Evolutionary conservation across 2,329 filamentous ascomycete species (phyloP).

Genomic region (Graphium sp.): DNA sequence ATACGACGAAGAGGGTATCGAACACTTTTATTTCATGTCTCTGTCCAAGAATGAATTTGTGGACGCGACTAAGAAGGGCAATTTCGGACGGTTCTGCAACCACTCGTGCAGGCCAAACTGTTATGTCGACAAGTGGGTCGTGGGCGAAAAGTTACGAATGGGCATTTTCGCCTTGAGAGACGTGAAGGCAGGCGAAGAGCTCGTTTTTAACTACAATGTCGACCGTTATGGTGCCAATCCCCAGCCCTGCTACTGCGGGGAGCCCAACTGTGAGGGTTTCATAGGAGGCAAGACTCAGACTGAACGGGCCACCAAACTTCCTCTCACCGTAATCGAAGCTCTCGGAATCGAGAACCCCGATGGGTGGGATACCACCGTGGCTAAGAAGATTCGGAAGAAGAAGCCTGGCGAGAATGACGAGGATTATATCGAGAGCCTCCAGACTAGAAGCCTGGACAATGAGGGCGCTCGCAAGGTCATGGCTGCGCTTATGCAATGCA

Average conservation of each 20-base stretch:
- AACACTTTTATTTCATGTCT: slow-evolving; percentile 99
- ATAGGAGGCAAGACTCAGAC: slow-evolving; percentile 98
- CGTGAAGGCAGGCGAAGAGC: slow-evolving; percentile 77
- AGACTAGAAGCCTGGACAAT: slow-evolving; percentile 64
- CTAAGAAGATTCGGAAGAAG: slow-evolving; percentile 86
- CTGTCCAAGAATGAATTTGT: slow-evolving; percentile 93
- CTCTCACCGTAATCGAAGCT: slow-evolving; percentile 79
- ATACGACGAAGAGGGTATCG: slow-evolving; percentile 92
- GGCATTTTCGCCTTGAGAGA: slow-evolving; percentile 86
- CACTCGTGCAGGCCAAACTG: slow-evolving; percentile 98
- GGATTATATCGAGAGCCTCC: slow-evolving; percentile 82
- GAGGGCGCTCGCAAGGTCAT: slow-evolving; percentile 84
- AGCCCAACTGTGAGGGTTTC: slow-evolving; percentile 86
- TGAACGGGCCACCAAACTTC: slow-evolving; percentile 82
- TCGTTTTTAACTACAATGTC: slow-evolving; percentile 99
- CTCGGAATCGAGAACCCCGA: slow-evolving; percentile 88
- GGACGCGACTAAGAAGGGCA: slow-evolving; percentile 92
- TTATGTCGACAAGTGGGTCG: slow-evolving; percentile 99
- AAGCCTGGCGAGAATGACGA: slow-evolving; percentile 82
- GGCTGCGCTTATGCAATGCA: slow-evolving; percentile 92
- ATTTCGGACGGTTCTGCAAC: slow-evolving; percentile 93
- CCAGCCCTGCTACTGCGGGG: slow-evolving; percentile 91
- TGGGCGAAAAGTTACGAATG: slow-evolving; percentile 94
- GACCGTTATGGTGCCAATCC: slow-evolving; percentile 95
- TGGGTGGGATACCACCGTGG: slow-evolving; percentile 77